Conservation (phyloP, 1,139 yeast genomes). For the Waltiozyma sp. region DNA sequence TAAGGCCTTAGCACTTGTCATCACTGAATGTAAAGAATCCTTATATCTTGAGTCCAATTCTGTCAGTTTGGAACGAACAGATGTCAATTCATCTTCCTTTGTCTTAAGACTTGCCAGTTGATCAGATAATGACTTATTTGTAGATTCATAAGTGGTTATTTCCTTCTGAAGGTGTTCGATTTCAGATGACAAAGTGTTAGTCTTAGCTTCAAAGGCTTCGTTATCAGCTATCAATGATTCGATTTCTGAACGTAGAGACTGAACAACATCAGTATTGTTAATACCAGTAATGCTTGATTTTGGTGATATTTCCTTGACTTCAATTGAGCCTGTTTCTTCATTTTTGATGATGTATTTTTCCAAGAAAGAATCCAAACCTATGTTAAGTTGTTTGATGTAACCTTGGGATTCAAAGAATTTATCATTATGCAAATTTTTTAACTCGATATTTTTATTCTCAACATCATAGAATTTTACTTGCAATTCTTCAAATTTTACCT, state of each 20-base stretch:
- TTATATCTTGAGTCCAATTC: constrained; percentile 49
- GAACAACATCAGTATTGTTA: not conserved
- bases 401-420: constrained; percentile 9
- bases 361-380: constrained; percentile 12
- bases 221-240: constrained; percentile 16
- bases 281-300: not conserved
- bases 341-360: constrained; percentile 7
- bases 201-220: constrained; percentile 6
- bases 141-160: not conserved
- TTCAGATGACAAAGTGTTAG: constrained; percentile 5
- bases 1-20: constrained; percentile 67
- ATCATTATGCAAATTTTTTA: constrained; percentile 13
- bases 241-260: constrained; percentile 11
- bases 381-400: constrained; percentile 10
- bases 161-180: constrained; percentile 1
- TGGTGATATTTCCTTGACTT: not conserved
- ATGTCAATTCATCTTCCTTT: constrained; percentile 9
- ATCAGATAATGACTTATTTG: constrained; percentile 1
- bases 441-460: constrained; percentile 32
- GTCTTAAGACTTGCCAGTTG: constrained; percentile 4
- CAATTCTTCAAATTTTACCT: constrained; percentile 38
- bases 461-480: constrained; percentile 35
- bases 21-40: constrained; percentile 61
- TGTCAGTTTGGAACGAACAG: constrained; percentile 23
- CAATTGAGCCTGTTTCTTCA: constrained; percentile 9